These are phyloP conservation scores for Tolypocladium inflatum DNA, from an alignment of 2,329 filamentous ascomycete genomes.

Conservation along the genomic window DNA sequence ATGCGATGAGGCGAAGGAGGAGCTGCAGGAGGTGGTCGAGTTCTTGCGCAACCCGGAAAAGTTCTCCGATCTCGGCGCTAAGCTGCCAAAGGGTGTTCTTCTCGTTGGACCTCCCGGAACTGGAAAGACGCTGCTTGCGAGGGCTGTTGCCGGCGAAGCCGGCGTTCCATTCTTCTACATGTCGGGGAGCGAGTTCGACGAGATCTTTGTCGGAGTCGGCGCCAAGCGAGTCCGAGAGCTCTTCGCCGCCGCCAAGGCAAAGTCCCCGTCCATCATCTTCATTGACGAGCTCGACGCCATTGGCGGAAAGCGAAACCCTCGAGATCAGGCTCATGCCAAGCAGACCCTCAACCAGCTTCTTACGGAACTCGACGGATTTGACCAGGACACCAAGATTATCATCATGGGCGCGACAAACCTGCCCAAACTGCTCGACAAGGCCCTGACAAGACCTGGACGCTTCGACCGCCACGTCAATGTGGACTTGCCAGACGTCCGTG, in stretches of 20 bases:
- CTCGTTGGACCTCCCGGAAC: constrained; percentile 94
- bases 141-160: constrained; percentile 92
- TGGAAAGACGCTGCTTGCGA: constrained; percentile 90
- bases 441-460: constrained; percentile 83
- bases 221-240: constrained; percentile 93
- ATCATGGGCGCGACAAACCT: constrained; percentile 96
- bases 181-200: constrained; percentile 98
- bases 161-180: constrained; percentile 99
- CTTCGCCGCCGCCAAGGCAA: constrained; percentile 72
- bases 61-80: constrained; percentile 89
- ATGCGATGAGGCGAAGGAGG: constrained; percentile 96
- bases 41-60: constrained; percentile 89
- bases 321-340: constrained; percentile 90
- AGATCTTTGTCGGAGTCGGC: constrained; percentile 94
- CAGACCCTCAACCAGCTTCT: constrained; percentile 96
- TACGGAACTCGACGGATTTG: constrained; percentile 94
- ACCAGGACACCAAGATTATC: constrained; percentile 88
- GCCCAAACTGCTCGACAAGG: constrained; percentile 88
- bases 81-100: constrained; percentile 92
- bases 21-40: constrained; percentile 92
- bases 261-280: constrained; percentile 89
- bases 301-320: constrained; percentile 83
- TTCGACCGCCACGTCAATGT: constrained; percentile 93
- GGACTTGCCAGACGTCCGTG: constrained; percentile 82
- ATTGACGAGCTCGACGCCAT: constrained; percentile 93